Evolutionary conservation across 208 protist genomes (phyloP), one percentile per base, ranked within the genome.

Genomic region (Porcisia deanei): DNA sequence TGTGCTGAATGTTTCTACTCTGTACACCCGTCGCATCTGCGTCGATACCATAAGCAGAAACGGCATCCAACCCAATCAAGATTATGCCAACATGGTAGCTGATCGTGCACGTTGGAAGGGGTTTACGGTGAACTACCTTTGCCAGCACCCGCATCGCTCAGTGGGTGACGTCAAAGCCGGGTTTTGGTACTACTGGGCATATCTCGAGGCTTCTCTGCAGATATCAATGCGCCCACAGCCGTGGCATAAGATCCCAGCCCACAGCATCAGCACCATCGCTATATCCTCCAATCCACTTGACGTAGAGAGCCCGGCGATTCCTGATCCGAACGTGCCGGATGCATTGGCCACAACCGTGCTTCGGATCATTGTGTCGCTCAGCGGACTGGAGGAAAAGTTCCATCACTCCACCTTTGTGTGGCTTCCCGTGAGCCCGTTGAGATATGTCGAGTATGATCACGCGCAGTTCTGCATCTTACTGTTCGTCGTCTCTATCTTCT

Each of bases 381-480:
- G 84, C 45, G 87, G 88, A 8, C 69, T 94, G 53, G 85, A 94
- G 64, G 87, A 94, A 69, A 83, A 86, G 30, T 89, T 91, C 37
- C 87, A 91, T 81, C 89, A 91, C 77, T 88, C 89, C 71, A 89
- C 79, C 14, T 94, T 85, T 75, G 86, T 90, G 60, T 94, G 85
- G 84, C 71, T 91, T 37, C 84, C 85, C 20, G 58, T 90, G 43
- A 82, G 80, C 74, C 49, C 64, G 10, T 71, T 39, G 22, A 41
- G 60, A 39, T 91, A 90, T 64, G 81, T 94, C 25, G 79, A 85
- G 75, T 91, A 88, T 79, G 89, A 94, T 77, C 78, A 87, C 61
- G 75, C 83, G 30, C 89, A 94, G 72, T 90, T 91, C 68, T 80
- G 79, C 59, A 88, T 85, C 55, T 76, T 91, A 37, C 72, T 86